Base-by-base conservation (phyloP, 768 basidiomycete genomes). In the Mrakia blollopis region DNA sequence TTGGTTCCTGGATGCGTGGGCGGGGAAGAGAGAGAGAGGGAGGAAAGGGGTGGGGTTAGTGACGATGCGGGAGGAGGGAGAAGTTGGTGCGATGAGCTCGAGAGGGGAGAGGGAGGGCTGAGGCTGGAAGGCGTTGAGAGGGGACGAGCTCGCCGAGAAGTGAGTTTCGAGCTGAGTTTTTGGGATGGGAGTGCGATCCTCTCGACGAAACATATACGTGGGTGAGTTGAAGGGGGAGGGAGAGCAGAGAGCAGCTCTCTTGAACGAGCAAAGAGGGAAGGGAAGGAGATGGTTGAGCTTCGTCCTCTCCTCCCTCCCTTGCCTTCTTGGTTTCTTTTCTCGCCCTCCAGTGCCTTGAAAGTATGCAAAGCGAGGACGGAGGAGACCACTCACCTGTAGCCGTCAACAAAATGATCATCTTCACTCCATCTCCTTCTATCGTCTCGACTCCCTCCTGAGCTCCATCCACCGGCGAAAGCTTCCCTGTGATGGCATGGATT, bases 401-500 rank as follows among this genome's bases (percentile, higher is more conserved):
- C 1, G 95, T 96, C 78, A 98, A 86, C 74, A 92, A 87, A 77
- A 98, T 92, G 63, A 90, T 92, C 86, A 98, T 90, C 84, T 96
- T 98, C 87, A 98, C 97, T 0, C 90, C 89, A 81, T 98, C 97
- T 21, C 91, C 93, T 82, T 98, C 96, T 79, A 98, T 95, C n/a
- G 93, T 90, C 81, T 98, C 91, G 11, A 91, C 92, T 30, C 81
- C 79, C 11, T 81, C 81, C 67, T 80, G 65, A 37, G 77, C 41
- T 44, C 79, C 70, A 30, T 79, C 73, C 25, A 87, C 88, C 3
- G 97, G 96, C 7, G 92, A 93, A 63, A 99, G 86, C 62, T 92
- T 89, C 79, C 91, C 91, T 0, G 96, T 98, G 80, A 98, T 98
- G n/a, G 97, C 97, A 81, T 98, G 97, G 39, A 99, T 96, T 71